Percentiles rank a stretch among this genome's conserved stretches.
phyloP scores from a whole-genome alignment of 805 yeast species.

The Teunomyces lycoperdinae region DNA sequence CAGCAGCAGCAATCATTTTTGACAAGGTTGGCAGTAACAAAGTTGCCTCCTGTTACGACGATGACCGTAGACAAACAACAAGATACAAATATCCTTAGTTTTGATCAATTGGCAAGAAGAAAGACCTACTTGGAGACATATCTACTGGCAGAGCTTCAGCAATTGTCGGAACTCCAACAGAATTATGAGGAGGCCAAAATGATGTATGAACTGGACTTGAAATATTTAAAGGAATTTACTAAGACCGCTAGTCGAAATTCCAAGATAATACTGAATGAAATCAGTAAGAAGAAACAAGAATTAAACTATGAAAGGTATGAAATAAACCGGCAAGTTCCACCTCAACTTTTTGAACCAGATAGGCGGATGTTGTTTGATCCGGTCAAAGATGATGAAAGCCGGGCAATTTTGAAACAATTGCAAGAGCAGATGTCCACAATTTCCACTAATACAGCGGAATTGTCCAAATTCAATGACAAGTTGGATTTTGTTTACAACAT shows the following conservation, averaged over 20 bases:
- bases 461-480: constrained; percentile 12
- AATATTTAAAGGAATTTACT: constrained; percentile 30
- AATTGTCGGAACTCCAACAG: constrained; percentile 29
- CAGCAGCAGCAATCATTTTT: constrained; percentile 19
- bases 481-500: constrained; percentile 15
- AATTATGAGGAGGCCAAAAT: constrained; percentile 21
- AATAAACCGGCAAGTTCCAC: neutral
- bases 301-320: constrained; percentile 3
- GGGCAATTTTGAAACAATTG: constrained; percentile 13
- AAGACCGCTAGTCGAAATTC: constrained; percentile 14
- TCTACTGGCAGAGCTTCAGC: constrained; percentile 39
- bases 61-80: constrained; percentile 13
- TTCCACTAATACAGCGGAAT: constrained; percentile 10
- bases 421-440: constrained; percentile 14
- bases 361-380: constrained; percentile 7
- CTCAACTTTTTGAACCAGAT: neutral
- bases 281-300: neutral
- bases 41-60: constrained; percentile 21
- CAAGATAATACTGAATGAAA: constrained; percentile 2
- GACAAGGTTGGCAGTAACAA: constrained; percentile 23
- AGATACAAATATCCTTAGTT: constrained; percentile 17
- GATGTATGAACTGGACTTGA: constrained; percentile 29
- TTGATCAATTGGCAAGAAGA: constrained; percentile 23
- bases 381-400: constrained; percentile 14
- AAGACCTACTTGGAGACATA: constrained; percentile 32